Evolutionary conservation across 163 green algal species (phyloP), one percentile per base, ranked within the genome.

Genomic region (Smithsoniella earleae): DNA sequence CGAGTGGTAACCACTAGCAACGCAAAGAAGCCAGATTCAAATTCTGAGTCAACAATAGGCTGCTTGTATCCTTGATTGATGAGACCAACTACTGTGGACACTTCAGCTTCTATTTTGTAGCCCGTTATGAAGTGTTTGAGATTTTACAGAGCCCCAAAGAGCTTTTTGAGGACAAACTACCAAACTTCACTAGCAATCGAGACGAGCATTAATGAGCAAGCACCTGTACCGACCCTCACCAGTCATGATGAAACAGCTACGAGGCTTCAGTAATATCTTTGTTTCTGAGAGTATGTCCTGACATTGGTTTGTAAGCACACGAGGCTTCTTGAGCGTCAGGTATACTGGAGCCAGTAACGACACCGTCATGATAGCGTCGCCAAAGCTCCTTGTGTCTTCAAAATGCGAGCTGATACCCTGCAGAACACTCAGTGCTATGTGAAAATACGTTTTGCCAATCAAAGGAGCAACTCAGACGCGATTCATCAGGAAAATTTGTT

Each of bases 391-490:
- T n/a, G 58, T 69, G 25, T 69, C 58, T 36, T 69, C 58, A 40
- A 69, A 69, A 69, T 69, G 58, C 3, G 58, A 69, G 34, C 58
- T 69, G 6, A 69, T 69, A 45, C 58, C 58, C 58, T 69, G 58
- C 20, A 69, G 49, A 10, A 6, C 8, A 8, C 8, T 6, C 13
- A 36, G 6, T 25, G n/a, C n/a, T n/a, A n/a, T n/a, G n/a, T n/a
- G n/a, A n/a, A n/a, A n/a, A n/a, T n/a, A n/a, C n/a, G n/a, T n/a
- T n/a, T n/a, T n/a, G n/a, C n/a, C n/a, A n/a, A n/a, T n/a, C n/a
- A n/a, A n/a, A n/a, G n/a, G n/a, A n/a, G n/a, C n/a, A n/a, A n/a
- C n/a, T n/a, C n/a, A n/a, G n/a, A n/a, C n/a, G n/a, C n/a, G n/a
- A n/a, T n/a, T n/a, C n/a, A n/a, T n/a, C n/a, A n/a, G n/a, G n/a